Percentiles rank a stretch among this genome's conserved stretches.
Evolutionary conservation across 139 green algal species (phyloP).

Genomic region (Chlorella sp.): DNA sequence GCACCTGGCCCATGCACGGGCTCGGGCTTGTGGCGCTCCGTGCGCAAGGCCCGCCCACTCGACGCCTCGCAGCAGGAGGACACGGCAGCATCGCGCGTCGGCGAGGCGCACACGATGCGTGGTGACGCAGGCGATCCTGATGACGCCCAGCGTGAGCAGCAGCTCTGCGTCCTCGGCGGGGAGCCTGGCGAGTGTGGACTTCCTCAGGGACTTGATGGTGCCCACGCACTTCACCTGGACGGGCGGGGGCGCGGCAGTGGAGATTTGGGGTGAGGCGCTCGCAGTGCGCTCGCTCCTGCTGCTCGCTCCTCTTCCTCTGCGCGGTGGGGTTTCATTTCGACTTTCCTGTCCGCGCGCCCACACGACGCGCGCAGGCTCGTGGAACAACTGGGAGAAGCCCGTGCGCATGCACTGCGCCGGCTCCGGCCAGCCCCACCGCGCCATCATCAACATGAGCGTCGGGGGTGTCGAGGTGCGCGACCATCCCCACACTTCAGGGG

Average conservation of each 20-base stretch:
- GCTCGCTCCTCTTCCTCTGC: background rate
- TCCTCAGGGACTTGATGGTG: background rate
- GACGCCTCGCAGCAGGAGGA: background rate
- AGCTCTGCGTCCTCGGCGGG: background rate
- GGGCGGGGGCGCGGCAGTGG: background rate
- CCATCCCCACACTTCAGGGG: too few relatives aligned
- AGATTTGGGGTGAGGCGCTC: slow-evolving; percentile 7
- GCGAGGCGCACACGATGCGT: background rate
- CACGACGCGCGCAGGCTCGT: slow-evolving; percentile 3
- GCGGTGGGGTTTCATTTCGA: background rate
- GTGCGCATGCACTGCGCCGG: slow-evolving; percentile 11
- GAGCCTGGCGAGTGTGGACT: background rate
- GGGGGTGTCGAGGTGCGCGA: slow-evolving; percentile 2
- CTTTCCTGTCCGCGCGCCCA: background rate
- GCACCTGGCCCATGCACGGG: background rate
- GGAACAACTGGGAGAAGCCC: slow-evolving; percentile 8
- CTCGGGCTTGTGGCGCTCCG: too few relatives aligned
- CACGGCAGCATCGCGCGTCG: too few relatives aligned
- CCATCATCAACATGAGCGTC: slow-evolving; percentile 6
- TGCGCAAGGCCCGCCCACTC: too few relatives aligned
- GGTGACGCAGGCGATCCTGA: background rate
- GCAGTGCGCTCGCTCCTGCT: too few relatives aligned
- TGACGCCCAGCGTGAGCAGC: background rate
- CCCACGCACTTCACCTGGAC: background rate
- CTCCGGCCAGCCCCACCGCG: slow-evolving; percentile 2